These are phyloP conservation scores for Scedosporium aurantiacum DNA, from an alignment of 2,329 filamentous ascomycete genomes.

Conservation along the genomic window DNA sequence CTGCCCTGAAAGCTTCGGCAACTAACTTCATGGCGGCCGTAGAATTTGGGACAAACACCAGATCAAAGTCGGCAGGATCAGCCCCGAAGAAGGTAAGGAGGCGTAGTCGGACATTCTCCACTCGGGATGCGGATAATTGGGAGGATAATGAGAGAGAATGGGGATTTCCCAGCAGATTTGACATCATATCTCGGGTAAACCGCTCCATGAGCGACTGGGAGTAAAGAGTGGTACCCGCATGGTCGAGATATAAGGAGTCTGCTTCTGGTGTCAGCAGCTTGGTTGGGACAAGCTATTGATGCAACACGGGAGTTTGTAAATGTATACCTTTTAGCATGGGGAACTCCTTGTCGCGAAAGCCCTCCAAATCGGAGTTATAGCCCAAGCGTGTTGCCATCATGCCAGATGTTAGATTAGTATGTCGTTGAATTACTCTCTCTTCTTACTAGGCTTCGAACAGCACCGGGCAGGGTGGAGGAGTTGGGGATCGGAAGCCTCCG, in stretches of 20 bases:
- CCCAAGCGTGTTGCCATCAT: conserved; percentile 5
- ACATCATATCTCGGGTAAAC: conserved; percentile 43
- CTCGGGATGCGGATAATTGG: conserved; percentile 42
- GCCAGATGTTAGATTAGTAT: not conserved
- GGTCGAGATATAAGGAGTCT: conserved; percentile 41
- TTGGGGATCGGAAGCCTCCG: too few relatives aligned
- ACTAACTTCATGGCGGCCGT: conserved; percentile 54
- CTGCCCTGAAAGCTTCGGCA: conserved; percentile 43
- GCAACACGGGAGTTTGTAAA: not conserved
- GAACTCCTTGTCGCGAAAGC: conserved; percentile 48
- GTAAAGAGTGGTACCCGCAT: conserved; percentile 46
- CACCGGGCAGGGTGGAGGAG: too few relatives aligned
- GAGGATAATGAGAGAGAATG: conserved; percentile 54
- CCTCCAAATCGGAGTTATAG: conserved; percentile 51
- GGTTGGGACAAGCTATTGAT: not conserved
- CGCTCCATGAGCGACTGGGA: conserved; percentile 44
- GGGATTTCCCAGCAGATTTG: conserved; percentile 55
- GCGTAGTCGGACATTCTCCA: conserved; percentile 43
- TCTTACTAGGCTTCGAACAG: too few relatives aligned
- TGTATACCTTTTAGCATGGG: conserved; percentile 56
- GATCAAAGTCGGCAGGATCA: conserved; percentile 45
- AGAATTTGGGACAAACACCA: conserved; percentile 52
- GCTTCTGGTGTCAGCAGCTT: conserved; percentile 11
- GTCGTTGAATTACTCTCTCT: not conserved
- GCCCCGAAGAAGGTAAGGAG: conserved; percentile 48